Evolutionary conservation across 805 yeast species (phyloP).

Genomic region (Candida oleophila): DNA sequence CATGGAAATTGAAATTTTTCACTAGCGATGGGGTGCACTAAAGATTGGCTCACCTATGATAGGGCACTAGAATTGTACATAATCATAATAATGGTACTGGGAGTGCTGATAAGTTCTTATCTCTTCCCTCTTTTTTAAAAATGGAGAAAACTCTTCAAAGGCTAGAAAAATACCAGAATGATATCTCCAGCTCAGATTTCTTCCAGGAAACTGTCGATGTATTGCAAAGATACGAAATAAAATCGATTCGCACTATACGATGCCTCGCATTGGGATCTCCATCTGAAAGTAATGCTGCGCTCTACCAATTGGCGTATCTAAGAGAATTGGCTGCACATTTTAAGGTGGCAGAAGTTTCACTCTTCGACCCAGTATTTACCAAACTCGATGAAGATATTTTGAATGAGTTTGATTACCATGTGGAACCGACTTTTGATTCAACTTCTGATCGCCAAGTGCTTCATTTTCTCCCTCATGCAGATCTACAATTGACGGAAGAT

Average conservation of each 20-base stretch:
- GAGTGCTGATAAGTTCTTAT: no score
- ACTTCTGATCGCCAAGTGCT: slow-evolving; percentile 17
- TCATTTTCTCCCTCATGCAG: slow-evolving; percentile 77
- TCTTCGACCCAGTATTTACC: slow-evolving; percentile 67
- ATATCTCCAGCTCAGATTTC: slow-evolving; percentile 20
- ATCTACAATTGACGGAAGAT: slow-evolving; percentile 49
- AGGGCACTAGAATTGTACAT: neutral
- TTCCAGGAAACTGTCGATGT: slow-evolving; percentile 20
- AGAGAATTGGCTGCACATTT: slow-evolving; percentile 29
- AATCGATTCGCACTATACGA: slow-evolving; percentile 36
- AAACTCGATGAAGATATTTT: slow-evolving; percentile 40
- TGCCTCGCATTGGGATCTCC: slow-evolving; percentile 77
- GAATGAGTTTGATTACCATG: slow-evolving; percentile 7
- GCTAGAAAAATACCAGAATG: neutral
- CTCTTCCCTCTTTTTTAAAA: no score
- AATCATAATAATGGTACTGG: neutral
- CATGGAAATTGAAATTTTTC: neutral
- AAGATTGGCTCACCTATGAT: neutral
- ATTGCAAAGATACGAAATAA: slow-evolving; percentile 7
- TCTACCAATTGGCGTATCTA: slow-evolving; percentile 65
- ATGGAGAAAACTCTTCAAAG: slow-evolving; percentile 1
- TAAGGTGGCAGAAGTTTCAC: slow-evolving; percentile 30
- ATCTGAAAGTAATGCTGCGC: slow-evolving; percentile 53
- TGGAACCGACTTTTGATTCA: neutral
- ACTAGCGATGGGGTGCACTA: neutral